phyloP scores from a whole-genome alignment of 2,329 filamentous ascomycete species.

The Immersiporthe knoxdaviesiana region DNA sequence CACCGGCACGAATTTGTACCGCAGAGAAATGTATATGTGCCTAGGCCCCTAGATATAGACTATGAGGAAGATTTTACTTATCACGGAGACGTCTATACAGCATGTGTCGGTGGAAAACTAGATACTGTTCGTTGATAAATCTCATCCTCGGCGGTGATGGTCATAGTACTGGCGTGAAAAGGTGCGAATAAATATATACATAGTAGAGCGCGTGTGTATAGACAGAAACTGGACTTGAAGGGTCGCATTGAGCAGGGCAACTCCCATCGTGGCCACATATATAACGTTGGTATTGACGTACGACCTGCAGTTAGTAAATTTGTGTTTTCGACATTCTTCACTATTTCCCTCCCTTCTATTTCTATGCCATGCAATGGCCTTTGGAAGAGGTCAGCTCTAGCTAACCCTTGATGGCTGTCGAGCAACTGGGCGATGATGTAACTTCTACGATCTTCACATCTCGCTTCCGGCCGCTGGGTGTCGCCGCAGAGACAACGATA shows the following conservation, averaged over 20 bases:
- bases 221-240: background rate
- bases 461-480: slow-evolving; percentile 2
- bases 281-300: background rate
- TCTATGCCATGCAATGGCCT: slow-evolving; percentile 48
- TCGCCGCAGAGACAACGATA: slow-evolving; percentile 11
- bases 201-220: background rate
- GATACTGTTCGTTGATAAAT: background rate
- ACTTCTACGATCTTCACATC: slow-evolving; percentile 22
- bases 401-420: background rate
- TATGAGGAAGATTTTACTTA: too few species aligned
- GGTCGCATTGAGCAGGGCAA: slow-evolving; percentile 29
- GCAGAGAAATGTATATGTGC: too few species aligned
- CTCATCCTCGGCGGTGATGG: background rate
- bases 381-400: background rate
- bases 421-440: slow-evolving; percentile 12
- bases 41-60: background rate
- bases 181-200: background rate
- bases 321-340: too few species aligned
- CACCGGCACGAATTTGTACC: background rate
- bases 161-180: background rate
- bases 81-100: background rate
- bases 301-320: too few species aligned
- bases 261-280: background rate
- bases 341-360: too few species aligned
- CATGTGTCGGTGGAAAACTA: background rate